Conservation (phyloP, 345 rosid genomes). For the Pistacia atlantica region DNA sequence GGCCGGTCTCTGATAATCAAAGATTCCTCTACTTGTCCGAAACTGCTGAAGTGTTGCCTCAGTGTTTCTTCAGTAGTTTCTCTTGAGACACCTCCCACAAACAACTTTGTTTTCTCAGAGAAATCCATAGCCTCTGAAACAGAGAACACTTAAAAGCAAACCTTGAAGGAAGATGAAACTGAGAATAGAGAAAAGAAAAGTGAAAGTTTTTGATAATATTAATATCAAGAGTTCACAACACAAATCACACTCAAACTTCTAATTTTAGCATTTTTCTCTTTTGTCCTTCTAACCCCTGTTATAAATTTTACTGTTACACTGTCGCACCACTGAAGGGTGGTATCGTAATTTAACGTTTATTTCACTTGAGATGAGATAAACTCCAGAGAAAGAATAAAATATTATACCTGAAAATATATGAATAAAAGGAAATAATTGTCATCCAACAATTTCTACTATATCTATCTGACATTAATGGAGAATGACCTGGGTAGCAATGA, state of each 20-base stretch:
- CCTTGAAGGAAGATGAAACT: not conserved
- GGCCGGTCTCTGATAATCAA: slow-evolving; percentile 5
- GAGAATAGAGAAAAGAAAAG: not conserved
- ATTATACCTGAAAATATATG: too few species aligned
- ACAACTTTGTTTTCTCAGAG: not conserved
- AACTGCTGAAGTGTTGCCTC: slow-evolving; percentile 11
- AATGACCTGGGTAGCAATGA: too few species aligned
- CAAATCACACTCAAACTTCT: not conserved
- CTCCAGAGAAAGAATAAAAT: too few species aligned
- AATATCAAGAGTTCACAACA: not conserved
- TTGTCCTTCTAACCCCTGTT: too few species aligned
- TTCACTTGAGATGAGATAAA: too few species aligned
- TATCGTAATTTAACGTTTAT: too few species aligned
- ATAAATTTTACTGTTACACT: too few species aligned
- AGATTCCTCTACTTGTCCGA: slow-evolving; percentile 15
- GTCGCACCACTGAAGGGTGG: too few species aligned
- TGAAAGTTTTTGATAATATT: not conserved
- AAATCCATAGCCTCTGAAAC: not conserved
- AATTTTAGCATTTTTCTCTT: not conserved
- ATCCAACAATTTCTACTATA: too few species aligned
- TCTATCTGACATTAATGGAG: too few species aligned
- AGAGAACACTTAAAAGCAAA: not conserved
- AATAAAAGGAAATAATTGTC: too few species aligned
- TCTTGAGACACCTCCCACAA: slow-evolving; percentile 25
- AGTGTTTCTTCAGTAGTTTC: not conserved